Evolutionary conservation across 495 filamentous ascomycete genomes (phyloP), one percentile per base, ranked within the genome.

Genomic region (Cairneyella variabilis): DNA sequence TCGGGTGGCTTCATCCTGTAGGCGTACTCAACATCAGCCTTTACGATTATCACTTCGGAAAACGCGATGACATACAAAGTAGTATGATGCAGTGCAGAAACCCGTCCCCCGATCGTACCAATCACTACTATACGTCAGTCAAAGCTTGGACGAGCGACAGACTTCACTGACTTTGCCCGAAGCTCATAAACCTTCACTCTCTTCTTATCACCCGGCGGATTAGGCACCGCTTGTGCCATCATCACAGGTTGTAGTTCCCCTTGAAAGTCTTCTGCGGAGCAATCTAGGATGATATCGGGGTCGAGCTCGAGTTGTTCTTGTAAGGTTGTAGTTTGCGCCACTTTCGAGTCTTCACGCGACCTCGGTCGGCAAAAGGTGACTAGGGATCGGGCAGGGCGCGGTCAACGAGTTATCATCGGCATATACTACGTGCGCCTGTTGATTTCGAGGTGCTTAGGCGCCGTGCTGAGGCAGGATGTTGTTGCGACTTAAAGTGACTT

Each of bases 111-210:
- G 78, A 72, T 98, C 93, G 67, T 91, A 96, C 93, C 93, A 98
- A 79, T 98, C 95, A 78, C 93, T 96, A 71, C 96, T 90, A 63
- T n/a, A n/a, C n/a, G n/a, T n/a, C n/a, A n/a, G n/a, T n/a, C n/a
- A n/a, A n/a, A n/a, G n/a, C n/a, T n/a, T n/a, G n/a, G n/a, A n/a
- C n/a, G n/a, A n/a, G n/a, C n/a, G n/a, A n/a, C n/a, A n/a, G n/a
- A n/a, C n/a, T n/a, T n/a, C n/a, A n/a, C n/a, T n/a, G n/a, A n/a
- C n/a, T n/a, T n/a, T n/a, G n/a, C n/a, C n/a, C 86, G 89, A 57
- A 98, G 80, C 74, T 98, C 93, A 70, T 98, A 98, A 61, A 98
- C 93, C 77, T 98, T 98, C 62, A 98, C 93, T 76, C 93, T 87
- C 77, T 91, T 95, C 79, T 87, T 90, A 71, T 91, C 89, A 74